These are phyloP conservation scores for Prinsepia uniflora DNA, from an alignment of 306 rosid species.

Conservation along the genomic window DNA sequence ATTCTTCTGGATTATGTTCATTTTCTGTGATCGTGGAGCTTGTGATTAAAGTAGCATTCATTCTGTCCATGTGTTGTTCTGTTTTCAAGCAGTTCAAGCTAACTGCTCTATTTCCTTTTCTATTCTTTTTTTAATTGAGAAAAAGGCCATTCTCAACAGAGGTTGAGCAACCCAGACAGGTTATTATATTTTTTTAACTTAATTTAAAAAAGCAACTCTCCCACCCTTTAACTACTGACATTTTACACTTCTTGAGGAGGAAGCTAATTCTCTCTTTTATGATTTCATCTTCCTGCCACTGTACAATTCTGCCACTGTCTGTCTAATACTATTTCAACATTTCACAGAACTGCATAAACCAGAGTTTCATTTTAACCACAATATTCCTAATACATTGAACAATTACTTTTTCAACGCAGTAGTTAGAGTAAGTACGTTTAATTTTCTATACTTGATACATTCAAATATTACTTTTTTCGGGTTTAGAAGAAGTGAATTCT, in stretches of 20 bases:
- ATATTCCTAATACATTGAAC: too few species aligned
- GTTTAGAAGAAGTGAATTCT: conserved; percentile 18
- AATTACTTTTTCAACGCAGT: too few species aligned
- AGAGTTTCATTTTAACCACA: neutral
- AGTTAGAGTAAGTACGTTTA: too few species aligned
- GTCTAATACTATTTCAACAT: conserved; percentile 18
- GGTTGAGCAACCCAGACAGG: conserved; percentile 35
- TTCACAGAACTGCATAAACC: conserved; percentile 23
- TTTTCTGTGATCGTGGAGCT: neutral
- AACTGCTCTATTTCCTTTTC: conserved; percentile 37
- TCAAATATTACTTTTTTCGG: too few species aligned
- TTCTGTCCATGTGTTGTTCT: conserved; percentile 46
- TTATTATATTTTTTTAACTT: conserved; percentile 15
- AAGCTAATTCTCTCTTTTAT: conserved; percentile 30
- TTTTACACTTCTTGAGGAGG: conserved; percentile 45
- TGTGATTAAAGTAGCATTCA: conserved; percentile 26
- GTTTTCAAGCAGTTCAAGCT: conserved; percentile 38
- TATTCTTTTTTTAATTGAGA: conserved; percentile 4
- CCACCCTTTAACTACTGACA: conserved; percentile 49
- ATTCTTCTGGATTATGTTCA: neutral
- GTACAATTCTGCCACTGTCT: conserved; percentile 23
- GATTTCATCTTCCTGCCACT: conserved; percentile 28
- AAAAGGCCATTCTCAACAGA: conserved; percentile 42
- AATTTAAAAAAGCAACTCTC: conserved; percentile 22
- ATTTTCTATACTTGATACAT: too few species aligned